A percentile compares a stretch with the other conserved stretches of the same genome.
phyloP scores from a whole-genome alignment of 306 rosid genomes.

The Vigna mungo region DNA sequence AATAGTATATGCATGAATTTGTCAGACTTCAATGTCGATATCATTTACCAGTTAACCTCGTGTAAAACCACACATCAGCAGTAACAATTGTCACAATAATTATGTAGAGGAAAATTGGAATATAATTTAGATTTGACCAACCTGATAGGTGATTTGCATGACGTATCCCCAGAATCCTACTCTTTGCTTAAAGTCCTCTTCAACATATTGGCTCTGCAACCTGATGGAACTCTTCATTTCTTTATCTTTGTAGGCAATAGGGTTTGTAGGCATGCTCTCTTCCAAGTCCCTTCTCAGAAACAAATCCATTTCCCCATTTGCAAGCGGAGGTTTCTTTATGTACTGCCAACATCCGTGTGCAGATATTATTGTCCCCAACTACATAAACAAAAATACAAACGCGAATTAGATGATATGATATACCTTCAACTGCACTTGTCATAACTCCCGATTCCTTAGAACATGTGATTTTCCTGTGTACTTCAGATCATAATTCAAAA shows the following conservation, averaged over 20 bases:
- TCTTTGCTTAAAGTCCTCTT: slow-evolving; percentile 55
- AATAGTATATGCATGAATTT: no score
- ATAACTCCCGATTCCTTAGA: not conserved
- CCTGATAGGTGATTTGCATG: slow-evolving; percentile 73
- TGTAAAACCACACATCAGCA: not conserved
- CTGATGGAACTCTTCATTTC: slow-evolving; percentile 45
- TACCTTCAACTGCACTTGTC: not conserved
- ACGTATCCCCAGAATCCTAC: slow-evolving; percentile 79
- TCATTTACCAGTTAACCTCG: not conserved
- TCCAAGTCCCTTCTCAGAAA: slow-evolving; percentile 53
- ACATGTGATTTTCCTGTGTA: not conserved
- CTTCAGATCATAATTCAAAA: not conserved
- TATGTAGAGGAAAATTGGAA: not conserved
- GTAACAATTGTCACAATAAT: not conserved
- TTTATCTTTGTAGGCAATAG: slow-evolving; percentile 35
- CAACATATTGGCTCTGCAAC: slow-evolving; percentile 51
- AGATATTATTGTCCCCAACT: slow-evolving; percentile 77
- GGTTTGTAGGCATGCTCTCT: slow-evolving; percentile 37
- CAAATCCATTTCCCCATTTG: slow-evolving; percentile 47
- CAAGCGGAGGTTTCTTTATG: slow-evolving; percentile 43
- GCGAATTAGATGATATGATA: slow-evolving; percentile 6
- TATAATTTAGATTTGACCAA: slow-evolving; percentile 31
- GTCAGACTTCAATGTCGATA: no score
- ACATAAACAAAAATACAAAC: slow-evolving; percentile 30
- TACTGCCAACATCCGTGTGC: slow-evolving; percentile 74